Percentiles rank a stretch among this genome's conserved stretches.
Conservation (phyloP, 768 basidiomycete genomes). For the Strobilomyces dryophilus region DNA sequence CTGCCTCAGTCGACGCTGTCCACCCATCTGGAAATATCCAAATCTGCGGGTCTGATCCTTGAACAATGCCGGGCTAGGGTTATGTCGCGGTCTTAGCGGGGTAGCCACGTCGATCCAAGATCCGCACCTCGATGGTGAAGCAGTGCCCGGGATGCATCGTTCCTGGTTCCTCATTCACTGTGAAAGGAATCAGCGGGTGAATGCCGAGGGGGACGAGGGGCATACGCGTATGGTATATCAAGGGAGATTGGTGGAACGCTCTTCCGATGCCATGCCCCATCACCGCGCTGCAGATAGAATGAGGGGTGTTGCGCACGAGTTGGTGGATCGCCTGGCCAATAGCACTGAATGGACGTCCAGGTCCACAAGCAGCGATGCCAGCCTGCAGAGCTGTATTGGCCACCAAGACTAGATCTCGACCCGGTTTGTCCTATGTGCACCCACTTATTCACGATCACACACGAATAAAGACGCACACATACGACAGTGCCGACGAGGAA, state of each 20-base stretch:
- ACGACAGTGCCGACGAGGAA: conserved; percentile 82
- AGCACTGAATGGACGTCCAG: conserved; percentile 58
- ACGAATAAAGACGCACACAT: conserved; percentile 14
- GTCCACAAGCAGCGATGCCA: conserved; percentile 73
- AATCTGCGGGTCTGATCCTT: conserved; percentile 61
- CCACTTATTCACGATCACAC: background rate
- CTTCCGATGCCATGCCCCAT: conserved; percentile 86
- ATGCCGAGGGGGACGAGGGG: background rate
- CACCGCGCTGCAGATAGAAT: conserved; percentile 67
- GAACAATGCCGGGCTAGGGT: conserved; percentile 66
- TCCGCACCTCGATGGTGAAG: conserved; percentile 83
- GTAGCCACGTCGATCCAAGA: background rate
- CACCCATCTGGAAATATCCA: conserved; percentile 91
- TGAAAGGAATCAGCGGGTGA: background rate
- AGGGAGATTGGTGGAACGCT: conserved; percentile 76
- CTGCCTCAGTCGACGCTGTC: conserved; percentile 86
- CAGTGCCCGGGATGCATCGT: conserved; percentile 82
- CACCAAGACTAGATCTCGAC: conserved; percentile 57
- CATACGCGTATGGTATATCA: conserved; percentile 76
- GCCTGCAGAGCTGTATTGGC: conserved; percentile 63
- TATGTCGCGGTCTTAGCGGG: background rate
- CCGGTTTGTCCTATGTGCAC: conserved; percentile 59
- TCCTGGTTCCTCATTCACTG: conserved; percentile 82
- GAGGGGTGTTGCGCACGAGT: conserved; percentile 36
- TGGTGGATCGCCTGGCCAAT: conserved; percentile 73